These are phyloP conservation scores for Coccomyxa sp. DNA, from an alignment of 139 green algal species.

Conservation along the genomic window DNA sequence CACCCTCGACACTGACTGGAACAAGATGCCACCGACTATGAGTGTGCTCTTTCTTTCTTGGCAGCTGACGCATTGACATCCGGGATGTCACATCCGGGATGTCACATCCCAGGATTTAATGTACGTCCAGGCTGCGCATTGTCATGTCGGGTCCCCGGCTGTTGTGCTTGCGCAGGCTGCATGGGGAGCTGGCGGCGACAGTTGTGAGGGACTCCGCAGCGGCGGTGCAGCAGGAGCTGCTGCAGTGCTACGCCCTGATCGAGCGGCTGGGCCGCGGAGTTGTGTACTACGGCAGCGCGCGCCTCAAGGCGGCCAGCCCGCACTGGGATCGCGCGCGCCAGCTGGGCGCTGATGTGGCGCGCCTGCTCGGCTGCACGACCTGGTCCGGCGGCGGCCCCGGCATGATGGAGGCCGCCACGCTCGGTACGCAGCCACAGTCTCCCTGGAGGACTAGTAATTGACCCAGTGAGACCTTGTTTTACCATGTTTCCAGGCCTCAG, in stretches of 20 bases:
- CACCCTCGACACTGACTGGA: too few species aligned
- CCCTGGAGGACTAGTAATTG: not conserved
- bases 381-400: slow-evolving; percentile 65
- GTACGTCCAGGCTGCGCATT: not conserved
- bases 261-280: slow-evolving; percentile 46
- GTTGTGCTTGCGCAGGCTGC: slow-evolving; percentile 17
- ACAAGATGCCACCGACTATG: too few species aligned
- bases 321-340: slow-evolving; percentile 37
- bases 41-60: too few species aligned
- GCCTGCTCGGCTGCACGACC: slow-evolving; percentile 54
- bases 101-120: too few species aligned
- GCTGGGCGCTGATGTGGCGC: slow-evolving; percentile 34
- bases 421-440: not conserved
- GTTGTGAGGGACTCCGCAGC: slow-evolving; percentile 41
- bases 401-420: slow-evolving; percentile 60
- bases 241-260: slow-evolving; percentile 60
- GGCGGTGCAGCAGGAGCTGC: slow-evolving; percentile 50
- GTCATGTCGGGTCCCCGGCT: not conserved
- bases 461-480: too few species aligned
- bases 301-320: slow-evolving; percentile 27
- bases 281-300: slow-evolving; percentile 65
- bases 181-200: slow-evolving; percentile 43
- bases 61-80: too few species aligned
- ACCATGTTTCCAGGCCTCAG: too few species aligned
- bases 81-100: too few species aligned